phyloP scores from a whole-genome alignment of 345 rosid genomes.

The Linum lewisii region DNA sequence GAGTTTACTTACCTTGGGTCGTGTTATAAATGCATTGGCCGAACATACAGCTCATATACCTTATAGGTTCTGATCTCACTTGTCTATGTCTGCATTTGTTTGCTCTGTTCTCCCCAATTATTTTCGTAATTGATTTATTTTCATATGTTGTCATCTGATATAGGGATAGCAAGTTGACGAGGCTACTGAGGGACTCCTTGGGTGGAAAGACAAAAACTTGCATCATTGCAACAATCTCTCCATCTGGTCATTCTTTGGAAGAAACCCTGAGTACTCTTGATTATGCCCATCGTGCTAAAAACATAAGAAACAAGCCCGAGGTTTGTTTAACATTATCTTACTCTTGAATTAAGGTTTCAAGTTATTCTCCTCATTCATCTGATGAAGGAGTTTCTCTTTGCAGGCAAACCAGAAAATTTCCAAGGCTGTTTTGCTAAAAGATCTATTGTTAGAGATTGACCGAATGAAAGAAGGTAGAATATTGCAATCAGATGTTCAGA shows the following conservation, averaged over 20 bases:
- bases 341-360: background rate
- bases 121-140: background rate
- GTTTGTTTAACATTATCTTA: constrained; percentile 28
- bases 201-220: constrained; percentile 98
- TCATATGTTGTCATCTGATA: constrained; percentile 8
- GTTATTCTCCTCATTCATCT: constrained; percentile 6
- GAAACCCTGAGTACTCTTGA: constrained; percentile 94
- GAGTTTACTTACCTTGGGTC: constrained; percentile 90
- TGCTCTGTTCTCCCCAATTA: background rate
- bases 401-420: constrained; percentile 95
- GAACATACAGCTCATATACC: constrained; percentile 97
- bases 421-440: constrained; percentile 75
- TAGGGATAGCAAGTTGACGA: constrained; percentile 96
- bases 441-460: constrained; percentile 80
- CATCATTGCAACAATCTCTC: constrained; percentile 88
- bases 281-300: constrained; percentile 87
- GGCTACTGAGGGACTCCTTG: constrained; percentile 80
- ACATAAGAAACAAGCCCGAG: constrained; percentile 93
- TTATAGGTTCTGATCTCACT: constrained; percentile 46
- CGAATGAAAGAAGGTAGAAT: constrained; percentile 78
- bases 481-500: background rate
- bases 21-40: constrained; percentile 94
- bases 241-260: constrained; percentile 74
- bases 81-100: constrained; percentile 6
- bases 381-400: constrained; percentile 12